These are phyloP conservation scores for Cladosporium halotolerans DNA, from an alignment of 2,329 filamentous ascomycete genomes.

Conservation along the genomic window DNA sequence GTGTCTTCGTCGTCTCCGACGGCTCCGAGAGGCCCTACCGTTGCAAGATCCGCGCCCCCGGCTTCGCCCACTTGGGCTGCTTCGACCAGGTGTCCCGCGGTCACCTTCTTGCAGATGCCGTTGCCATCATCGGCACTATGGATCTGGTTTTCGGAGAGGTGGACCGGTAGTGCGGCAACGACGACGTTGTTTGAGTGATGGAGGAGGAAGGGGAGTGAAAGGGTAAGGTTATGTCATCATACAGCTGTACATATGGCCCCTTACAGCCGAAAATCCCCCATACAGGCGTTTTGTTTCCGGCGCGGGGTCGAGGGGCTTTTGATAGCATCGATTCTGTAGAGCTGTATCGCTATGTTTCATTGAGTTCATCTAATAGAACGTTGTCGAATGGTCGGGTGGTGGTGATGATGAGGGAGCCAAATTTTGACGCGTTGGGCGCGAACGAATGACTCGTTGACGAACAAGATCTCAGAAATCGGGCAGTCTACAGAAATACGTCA, in stretches of 20 bases:
- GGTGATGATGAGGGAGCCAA: too few species aligned
- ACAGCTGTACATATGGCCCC: slow-evolving; percentile 8
- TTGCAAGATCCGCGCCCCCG: slow-evolving; percentile 94
- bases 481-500: too few species aligned
- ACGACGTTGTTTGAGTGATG: too few species aligned
- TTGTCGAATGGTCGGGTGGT: too few species aligned
- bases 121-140: slow-evolving; percentile 74
- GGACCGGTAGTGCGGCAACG: too few species aligned
- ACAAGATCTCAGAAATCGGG: too few species aligned
- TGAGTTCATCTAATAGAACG: not conserved
- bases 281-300: slow-evolving; percentile 1
- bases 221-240: too few species aligned
- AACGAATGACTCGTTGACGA: too few species aligned
- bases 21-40: slow-evolving; percentile 94
- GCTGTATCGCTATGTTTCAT: slow-evolving; percentile 9
- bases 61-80: slow-evolving; percentile 88
- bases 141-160: slow-evolving; percentile 49
- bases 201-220: too few species aligned
- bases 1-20: slow-evolving; percentile 91
- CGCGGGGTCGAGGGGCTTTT: not conserved
- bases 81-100: slow-evolving; percentile 92
- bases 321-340: slow-evolving; percentile 3
- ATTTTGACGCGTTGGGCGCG: too few species aligned
- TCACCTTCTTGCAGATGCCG: slow-evolving; percentile 90
- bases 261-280: not conserved